These are phyloP conservation scores for Ramaria sp. DNA, from an alignment of 768 basidiomycete genomes.

Conservation along the genomic window DNA sequence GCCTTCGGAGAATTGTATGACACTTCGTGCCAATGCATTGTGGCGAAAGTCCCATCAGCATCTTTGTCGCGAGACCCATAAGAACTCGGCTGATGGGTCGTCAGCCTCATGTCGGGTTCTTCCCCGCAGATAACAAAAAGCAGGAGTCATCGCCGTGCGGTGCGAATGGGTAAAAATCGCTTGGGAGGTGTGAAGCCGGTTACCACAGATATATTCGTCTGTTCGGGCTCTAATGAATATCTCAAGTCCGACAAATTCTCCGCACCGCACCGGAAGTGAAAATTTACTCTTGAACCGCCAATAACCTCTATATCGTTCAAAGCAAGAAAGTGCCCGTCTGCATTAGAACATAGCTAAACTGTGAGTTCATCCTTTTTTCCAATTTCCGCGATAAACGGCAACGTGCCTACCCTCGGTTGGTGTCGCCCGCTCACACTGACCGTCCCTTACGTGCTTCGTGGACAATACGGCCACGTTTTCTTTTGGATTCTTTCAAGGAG, in stretches of 20 bases:
- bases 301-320: background rate
- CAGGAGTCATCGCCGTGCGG: background rate
- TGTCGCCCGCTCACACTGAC: background rate
- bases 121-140: background rate
- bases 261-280: background rate
- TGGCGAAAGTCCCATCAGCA: background rate
- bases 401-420: background rate
- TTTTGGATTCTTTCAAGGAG: background rate
- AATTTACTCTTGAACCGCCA: background rate
- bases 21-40: too few relatives aligned
- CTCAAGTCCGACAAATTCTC: too few relatives aligned
- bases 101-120: background rate
- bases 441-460: too few relatives aligned
- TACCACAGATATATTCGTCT: too few relatives aligned
- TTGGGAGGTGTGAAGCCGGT: background rate
- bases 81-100: background rate
- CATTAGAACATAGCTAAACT: background rate
- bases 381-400: background rate
- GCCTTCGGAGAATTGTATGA: background rate
- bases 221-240: too few relatives aligned
- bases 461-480: too few relatives aligned
- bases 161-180: too few relatives aligned
- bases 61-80: background rate
- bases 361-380: background rate
- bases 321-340: background rate